Base-by-base conservation (phyloP, 2,329 filamentous ascomycete genomes). In the Fusarium sacchari region DNA sequence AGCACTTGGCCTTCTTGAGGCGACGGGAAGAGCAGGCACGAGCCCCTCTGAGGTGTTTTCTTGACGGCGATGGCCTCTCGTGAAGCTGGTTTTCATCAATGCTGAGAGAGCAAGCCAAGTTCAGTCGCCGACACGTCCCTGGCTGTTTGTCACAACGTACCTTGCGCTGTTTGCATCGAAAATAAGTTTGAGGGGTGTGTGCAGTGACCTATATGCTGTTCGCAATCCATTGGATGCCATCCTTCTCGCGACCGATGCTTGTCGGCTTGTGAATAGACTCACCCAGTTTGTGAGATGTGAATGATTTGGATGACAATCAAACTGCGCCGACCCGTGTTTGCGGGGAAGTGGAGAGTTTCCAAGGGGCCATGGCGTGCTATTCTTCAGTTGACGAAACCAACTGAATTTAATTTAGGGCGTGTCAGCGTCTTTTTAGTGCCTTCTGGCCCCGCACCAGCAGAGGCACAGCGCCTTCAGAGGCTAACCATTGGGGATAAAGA, bases 71-170 rank as follows among this genome's bases (percentile, higher is more conserved):
- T 28, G 28, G 28, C 22, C 11, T 49, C 7, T 32, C 22, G 28
- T 17, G 22, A 32, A 32, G 3, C 1, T 49, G 22, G 5, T n/a
- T 0, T 1, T 32, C 22, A n/a, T 49, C 46, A n/a, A n/a, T 13
- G 0, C 32, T 10, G 28, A 32, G 28, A 18, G 46, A 49, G 46
- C 46, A 49, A 32, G 3, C 10, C 6, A 49, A 10, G 3, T 4
- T 5, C 7, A 49, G 7, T 3, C 46, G 46, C 5, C 28, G 28
- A n/a, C 46, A 49, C 0, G 22, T 49, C 46, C 46, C 46, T 32
- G 10, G 46, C 32, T 32, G 46, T 32, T 49, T 49, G 28, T 49
- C 46, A 11, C 46, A 49, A 4, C 28, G 46, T 18, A 32, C 28
- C 22, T 32, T 49, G 3, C 46, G 46, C 28, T 32, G 46, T n/a